Evolutionary conservation across 176 grass and related monocot species (phyloP).

Genomic region (Zizania latifolia): DNA sequence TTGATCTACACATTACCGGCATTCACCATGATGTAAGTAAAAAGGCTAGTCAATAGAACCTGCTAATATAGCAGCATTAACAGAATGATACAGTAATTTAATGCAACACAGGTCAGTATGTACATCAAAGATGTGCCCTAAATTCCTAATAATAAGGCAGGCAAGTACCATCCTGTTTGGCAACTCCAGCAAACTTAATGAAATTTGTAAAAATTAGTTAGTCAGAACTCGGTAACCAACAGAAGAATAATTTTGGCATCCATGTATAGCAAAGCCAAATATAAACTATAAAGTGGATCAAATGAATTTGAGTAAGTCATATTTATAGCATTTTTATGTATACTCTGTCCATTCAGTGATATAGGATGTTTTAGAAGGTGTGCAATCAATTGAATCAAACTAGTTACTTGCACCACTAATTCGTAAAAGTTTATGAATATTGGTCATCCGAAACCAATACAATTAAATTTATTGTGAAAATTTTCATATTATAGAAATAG

Average conservation of each 20-base stretch:
- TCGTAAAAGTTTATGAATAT: background rate
- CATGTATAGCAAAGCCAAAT: background rate
- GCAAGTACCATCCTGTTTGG: background rate
- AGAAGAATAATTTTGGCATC: background rate
- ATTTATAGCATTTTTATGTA: background rate
- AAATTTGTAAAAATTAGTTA: no score
- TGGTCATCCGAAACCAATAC: background rate
- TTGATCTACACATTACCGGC: background rate
- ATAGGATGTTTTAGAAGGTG: background rate
- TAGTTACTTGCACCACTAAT: background rate
- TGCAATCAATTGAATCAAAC: background rate
- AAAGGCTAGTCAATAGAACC: background rate
- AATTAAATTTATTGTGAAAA: background rate
- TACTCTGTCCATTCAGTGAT: background rate
- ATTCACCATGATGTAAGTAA: background rate
- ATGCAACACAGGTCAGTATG: background rate
- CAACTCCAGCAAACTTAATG: background rate
- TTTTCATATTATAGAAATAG: background rate
- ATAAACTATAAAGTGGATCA: background rate
- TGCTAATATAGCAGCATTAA: background rate
- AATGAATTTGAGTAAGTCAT: background rate
- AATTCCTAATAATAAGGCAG: background rate
- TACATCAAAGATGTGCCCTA: background rate
- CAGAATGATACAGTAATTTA: background rate
- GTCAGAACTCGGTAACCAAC: background rate